These are phyloP conservation scores for Hygrophorus pudorinus DNA, from an alignment of 768 basidiomycete genomes.

Conservation along the genomic window DNA sequence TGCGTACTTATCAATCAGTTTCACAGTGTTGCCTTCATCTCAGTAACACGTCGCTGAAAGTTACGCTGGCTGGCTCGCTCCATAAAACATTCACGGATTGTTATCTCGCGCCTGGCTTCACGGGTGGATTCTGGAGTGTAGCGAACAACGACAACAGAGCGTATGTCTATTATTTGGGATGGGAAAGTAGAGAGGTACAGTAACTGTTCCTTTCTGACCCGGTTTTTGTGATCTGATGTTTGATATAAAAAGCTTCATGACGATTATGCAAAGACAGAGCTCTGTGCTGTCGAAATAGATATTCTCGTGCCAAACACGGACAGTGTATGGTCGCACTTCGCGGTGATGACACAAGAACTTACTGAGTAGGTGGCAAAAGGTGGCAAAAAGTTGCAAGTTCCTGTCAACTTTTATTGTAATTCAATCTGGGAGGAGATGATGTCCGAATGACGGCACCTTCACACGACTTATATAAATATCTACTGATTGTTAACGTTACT, in stretches of 20 bases:
- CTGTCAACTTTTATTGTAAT: too few relatives aligned
- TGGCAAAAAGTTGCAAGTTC: too few relatives aligned
- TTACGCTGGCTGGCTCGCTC: conserved; percentile 9
- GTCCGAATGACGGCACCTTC: too few relatives aligned
- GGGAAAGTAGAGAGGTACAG: conserved; percentile 14
- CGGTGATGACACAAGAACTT: conserved; percentile 8
- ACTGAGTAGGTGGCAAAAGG: too few relatives aligned
- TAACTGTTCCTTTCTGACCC: too few relatives aligned
- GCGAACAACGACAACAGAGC: conserved; percentile 13
- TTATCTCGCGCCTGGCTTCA: conserved; percentile 13
- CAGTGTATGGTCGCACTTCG: conserved; percentile 5
- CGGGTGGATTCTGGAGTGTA: conserved; percentile 14
- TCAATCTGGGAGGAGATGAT: too few relatives aligned
- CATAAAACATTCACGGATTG: conserved; percentile 17
- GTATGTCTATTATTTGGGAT: conserved; percentile 15
- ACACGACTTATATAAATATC: too few relatives aligned
- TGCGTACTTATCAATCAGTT: neutral
- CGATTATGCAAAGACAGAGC: conserved; percentile 10
- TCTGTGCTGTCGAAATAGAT: conserved; percentile 13
- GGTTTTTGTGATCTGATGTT: neutral
- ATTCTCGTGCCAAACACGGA: conserved; percentile 14
- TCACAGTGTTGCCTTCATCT: conserved; percentile 9
- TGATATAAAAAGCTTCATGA: conserved; percentile 9
- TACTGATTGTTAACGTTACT: too few relatives aligned
- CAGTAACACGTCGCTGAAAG: conserved; percentile 5